Percentiles rank a stretch among this genome's conserved stretches.
phyloP scores from a whole-genome alignment of 257 asterid genomes.

The Pogostemon cablin region DNA sequence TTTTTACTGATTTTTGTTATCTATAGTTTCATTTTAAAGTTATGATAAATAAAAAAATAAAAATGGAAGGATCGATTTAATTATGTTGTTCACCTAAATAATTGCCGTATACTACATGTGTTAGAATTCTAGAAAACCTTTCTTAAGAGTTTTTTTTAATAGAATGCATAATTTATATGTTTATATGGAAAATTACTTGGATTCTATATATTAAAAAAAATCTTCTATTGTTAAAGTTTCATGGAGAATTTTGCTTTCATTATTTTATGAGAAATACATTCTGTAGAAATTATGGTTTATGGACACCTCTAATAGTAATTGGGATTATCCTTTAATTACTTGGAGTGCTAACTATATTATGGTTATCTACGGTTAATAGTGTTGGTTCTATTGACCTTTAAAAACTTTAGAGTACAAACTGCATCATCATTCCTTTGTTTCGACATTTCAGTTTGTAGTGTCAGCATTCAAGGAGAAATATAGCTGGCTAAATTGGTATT shows the following conservation, averaged over 20 bases:
- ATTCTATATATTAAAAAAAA: background rate
- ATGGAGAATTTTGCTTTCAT: background rate
- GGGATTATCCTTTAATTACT: slow-evolving; percentile 11
- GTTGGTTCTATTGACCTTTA: background rate
- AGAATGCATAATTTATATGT: background rate
- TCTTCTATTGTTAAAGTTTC: background rate
- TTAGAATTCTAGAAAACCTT: no score
- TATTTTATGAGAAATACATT: slow-evolving; percentile 11
- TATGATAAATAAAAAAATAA: background rate
- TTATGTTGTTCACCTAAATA: background rate
- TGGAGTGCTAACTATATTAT: background rate
- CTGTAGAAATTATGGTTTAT: background rate
- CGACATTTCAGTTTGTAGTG: no score
- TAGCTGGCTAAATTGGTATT: no score
- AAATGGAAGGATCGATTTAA: background rate
- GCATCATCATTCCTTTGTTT: slow-evolving; percentile 14
- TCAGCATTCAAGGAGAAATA: no score
- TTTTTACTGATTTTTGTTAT: background rate
- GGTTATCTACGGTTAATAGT: background rate
- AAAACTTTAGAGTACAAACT: slow-evolving; percentile 14
- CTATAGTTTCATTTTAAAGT: background rate
- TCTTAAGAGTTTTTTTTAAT: background rate
- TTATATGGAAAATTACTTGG: background rate
- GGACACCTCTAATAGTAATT: background rate
- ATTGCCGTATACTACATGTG: background rate